phyloP scores from a whole-genome alignment of 2,329 filamentous ascomycete genomes.

The Xylaria sp. region DNA sequence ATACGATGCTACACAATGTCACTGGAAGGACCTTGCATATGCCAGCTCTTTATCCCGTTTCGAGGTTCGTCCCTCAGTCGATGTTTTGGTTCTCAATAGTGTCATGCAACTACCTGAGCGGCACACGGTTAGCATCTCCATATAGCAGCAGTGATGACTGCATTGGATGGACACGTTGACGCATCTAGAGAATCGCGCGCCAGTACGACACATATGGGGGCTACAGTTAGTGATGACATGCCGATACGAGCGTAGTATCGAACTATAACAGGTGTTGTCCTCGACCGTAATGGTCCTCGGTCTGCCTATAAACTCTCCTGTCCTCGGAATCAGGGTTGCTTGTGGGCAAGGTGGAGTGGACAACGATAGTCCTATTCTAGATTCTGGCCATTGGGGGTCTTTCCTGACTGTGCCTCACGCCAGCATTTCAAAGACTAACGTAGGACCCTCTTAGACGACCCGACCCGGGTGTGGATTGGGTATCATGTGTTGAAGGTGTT shows the following conservation, averaged over 20 bases:
- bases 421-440: slow-evolving; percentile 18
- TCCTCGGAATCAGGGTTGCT: slow-evolving; percentile 3
- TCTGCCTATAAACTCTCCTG: slow-evolving; percentile 12
- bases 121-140: slow-evolving; percentile 2
- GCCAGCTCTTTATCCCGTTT: slow-evolving; percentile 4
- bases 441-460: slow-evolving; percentile 15
- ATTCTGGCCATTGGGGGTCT: slow-evolving; percentile 25
- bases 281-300: slow-evolving; percentile 1
- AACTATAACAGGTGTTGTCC: slow-evolving; percentile 12
- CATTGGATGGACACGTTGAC: slow-evolving; percentile 18
- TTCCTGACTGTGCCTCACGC: slow-evolving; percentile 27
- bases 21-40: slow-evolving; percentile 4
- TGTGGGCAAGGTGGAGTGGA: slow-evolving; percentile 20
- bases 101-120: slow-evolving; percentile 2
- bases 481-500: slow-evolving; percentile 11
- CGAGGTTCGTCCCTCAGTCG: not conserved
- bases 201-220: slow-evolving; percentile 26
- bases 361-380: slow-evolving; percentile 13
- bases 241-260: slow-evolving; percentile 25
- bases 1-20: slow-evolving; percentile 2
- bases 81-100: slow-evolving; percentile 22
- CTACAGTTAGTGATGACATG: slow-evolving; percentile 17
- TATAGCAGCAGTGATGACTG: slow-evolving; percentile 3
- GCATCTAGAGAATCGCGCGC: slow-evolving; percentile 2
- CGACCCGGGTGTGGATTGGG: slow-evolving; percentile 30